Percentiles rank a stretch among this genome's conserved stretches.
Conservation (phyloP, 805 yeast species). For the Jamesozyma spencerorum region DNA sequence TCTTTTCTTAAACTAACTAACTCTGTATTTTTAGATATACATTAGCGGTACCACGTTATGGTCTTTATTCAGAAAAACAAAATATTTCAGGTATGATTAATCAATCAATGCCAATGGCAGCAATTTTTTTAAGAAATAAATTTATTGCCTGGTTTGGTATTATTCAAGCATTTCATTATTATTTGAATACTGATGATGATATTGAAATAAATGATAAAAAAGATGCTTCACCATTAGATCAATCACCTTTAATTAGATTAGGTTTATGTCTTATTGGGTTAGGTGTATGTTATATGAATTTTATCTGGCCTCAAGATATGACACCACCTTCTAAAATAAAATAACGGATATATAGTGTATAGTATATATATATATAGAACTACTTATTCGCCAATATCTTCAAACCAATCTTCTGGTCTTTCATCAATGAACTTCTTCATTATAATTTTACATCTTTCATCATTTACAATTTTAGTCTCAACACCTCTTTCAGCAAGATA, state of each 20-base stretch:
- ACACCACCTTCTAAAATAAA: neutral
- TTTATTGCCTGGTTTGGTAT: constrained; percentile 42
- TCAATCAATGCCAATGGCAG: constrained; percentile 59
- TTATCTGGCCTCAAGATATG: constrained; percentile 34
- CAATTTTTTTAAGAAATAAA: constrained; percentile 49
- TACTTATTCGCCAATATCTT: constrained; percentile 55
- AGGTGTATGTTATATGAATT: constrained; percentile 46
- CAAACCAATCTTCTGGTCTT: constrained; percentile 71
- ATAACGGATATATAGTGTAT: no score
- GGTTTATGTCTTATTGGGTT: constrained; percentile 40
- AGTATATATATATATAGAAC: neutral
- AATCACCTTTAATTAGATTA: constrained; percentile 35
- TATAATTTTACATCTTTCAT: constrained; percentile 52
- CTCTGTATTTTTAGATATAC: constrained; percentile 24
- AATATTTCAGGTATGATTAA: constrained; percentile 31
- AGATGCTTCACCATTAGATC: constrained; percentile 27
- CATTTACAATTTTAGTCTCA: constrained; percentile 55
- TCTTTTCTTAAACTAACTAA: constrained; percentile 12
- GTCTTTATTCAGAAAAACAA: constrained; percentile 38
- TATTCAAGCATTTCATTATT: constrained; percentile 37
- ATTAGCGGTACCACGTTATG: constrained; percentile 41
- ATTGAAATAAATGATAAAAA: constrained; percentile 26
- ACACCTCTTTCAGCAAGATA: constrained; percentile 59
- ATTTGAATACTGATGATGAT: constrained; percentile 25
- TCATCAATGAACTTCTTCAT: constrained; percentile 74